Percentiles rank a stretch among this genome's conserved stretches.
Conservation (phyloP, 176 grass and related monocot genomes). For the Aechmea fasciata region DNA sequence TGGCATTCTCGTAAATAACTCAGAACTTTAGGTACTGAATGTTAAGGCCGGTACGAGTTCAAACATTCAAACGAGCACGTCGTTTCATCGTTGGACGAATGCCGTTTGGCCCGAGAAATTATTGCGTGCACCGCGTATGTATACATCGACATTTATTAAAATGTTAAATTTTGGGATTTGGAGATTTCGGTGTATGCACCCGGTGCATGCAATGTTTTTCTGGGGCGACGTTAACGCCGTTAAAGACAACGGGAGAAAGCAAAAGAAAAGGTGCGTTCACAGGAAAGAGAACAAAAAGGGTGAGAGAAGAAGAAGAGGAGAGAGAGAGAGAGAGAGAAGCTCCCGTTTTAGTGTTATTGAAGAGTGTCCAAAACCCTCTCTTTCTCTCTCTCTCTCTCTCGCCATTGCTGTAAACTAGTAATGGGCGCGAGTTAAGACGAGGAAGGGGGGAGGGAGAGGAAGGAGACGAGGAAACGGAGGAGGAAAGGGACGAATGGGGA, state of each 20-base stretch:
- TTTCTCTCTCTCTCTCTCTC: slow-evolving; percentile 11
- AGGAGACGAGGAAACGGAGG: slow-evolving; percentile 3
- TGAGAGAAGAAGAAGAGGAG: slow-evolving; percentile 10
- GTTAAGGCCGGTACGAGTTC: background rate
- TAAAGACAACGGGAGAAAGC: too few relatives aligned
- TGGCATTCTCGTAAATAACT: background rate
- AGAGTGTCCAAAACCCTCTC: slow-evolving; percentile 20
- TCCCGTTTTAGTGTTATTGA: slow-evolving; percentile 14
- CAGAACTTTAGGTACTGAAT: background rate
- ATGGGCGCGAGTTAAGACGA: slow-evolving; percentile 17
- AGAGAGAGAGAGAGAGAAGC: slow-evolving; percentile 16
- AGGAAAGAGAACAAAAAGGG: slow-evolving; percentile 3
- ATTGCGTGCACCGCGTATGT: too few relatives aligned
- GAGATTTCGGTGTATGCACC: too few relatives aligned
- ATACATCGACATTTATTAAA: too few relatives aligned
- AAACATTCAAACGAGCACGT: background rate
- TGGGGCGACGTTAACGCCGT: background rate
- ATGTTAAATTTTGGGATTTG: too few relatives aligned
- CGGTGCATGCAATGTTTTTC: too few relatives aligned
- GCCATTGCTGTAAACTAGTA: slow-evolving; percentile 8
- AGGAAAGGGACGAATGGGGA: slow-evolving; percentile 1
- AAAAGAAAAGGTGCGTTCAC: background rate
- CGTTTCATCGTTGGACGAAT: background rate
- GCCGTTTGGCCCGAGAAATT: background rate
- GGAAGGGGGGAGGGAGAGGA: slow-evolving; percentile 1